These are phyloP conservation scores for Pseudocercospora fuligena DNA, from an alignment of 2,329 filamentous ascomycete species.

Conservation along the genomic window DNA sequence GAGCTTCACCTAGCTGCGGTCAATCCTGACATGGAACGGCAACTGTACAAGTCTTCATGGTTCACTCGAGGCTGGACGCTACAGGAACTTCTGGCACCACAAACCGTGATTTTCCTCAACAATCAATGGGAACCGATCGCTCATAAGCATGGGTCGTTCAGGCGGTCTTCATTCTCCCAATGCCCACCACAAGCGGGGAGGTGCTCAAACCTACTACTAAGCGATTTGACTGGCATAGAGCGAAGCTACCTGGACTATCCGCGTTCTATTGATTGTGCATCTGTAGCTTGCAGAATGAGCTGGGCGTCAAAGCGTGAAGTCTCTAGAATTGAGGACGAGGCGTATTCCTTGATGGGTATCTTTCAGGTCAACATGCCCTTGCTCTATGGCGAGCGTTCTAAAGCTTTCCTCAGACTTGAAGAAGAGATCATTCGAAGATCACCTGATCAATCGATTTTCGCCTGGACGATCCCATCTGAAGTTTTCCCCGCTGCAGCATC, in stretches of 20 bases:
- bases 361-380: background rate
- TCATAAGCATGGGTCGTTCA: too few relatives aligned
- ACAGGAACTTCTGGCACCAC: background rate
- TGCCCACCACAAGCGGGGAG: too few relatives aligned
- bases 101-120: background rate
- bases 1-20: too few relatives aligned
- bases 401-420: background rate
- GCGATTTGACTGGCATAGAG: background rate
- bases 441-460: background rate
- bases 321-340: background rate
- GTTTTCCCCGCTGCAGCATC: too few relatives aligned
- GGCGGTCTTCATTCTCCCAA: too few relatives aligned
- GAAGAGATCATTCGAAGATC: background rate
- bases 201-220: background rate
- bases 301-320: background rate
- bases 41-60: background rate
- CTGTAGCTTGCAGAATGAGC: background rate
- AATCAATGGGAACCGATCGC: background rate
- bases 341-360: background rate
- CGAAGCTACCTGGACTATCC: too few relatives aligned
- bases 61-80: background rate
- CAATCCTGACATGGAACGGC: background rate
- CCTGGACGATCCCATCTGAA: background rate
- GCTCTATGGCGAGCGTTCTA: background rate
- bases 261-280: too few relatives aligned